Base-by-base conservation (phyloP, 2,329 filamentous ascomycete species). In the Colletotrichum gigasporum region DNA sequence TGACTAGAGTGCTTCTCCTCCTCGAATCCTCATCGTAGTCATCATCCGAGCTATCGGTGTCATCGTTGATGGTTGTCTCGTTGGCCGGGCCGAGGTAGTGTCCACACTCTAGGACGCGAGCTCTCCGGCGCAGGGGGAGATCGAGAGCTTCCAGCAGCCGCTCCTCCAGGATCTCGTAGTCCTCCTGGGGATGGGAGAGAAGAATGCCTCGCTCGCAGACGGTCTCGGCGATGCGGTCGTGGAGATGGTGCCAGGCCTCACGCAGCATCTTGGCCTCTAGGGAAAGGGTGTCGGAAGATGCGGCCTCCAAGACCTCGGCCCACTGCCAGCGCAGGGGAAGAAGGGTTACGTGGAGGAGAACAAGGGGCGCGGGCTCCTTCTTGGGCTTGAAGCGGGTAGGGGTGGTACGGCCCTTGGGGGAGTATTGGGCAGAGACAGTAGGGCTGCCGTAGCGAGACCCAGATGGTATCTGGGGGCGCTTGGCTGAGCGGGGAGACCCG, bases 311-410 rank as follows among this genome's bases (percentile, higher is more conserved):
- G 8, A 89, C 76, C 22, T 85, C 80, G 1, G 81, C 85, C 82
- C 90, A 94, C 1, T 83, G 81, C 81, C 90, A 87, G 39, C 87
- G 82, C 9, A 93, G 81, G 0, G 92, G 91, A 5, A 96, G 79
- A 1, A 95, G 81, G 0, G 91, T 94, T 34, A 92, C 89, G 70
- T 96, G 92, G 4, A 96, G 81, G 47, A 96, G 80, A 1, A 96
- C 91, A 2, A 96, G 82, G 3, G 92, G 92, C n/a, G 82, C 74
- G 1, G 77, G 74, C 50, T 87, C 86, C 56, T 84, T 84, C 68
- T 80, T 81, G 28, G 77, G 73, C 75, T 84, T 86, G 72, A 90
- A 86, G 6, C 88, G 79, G 18, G 85, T 81, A 2, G 87, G 84
- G 5, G 87, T 89, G 4, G 75, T 75, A 47, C 75, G 77, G 69